phyloP scores from a whole-genome alignment of 2,329 filamentous ascomycete genomes.

The Ciborinia camelliae region DNA sequence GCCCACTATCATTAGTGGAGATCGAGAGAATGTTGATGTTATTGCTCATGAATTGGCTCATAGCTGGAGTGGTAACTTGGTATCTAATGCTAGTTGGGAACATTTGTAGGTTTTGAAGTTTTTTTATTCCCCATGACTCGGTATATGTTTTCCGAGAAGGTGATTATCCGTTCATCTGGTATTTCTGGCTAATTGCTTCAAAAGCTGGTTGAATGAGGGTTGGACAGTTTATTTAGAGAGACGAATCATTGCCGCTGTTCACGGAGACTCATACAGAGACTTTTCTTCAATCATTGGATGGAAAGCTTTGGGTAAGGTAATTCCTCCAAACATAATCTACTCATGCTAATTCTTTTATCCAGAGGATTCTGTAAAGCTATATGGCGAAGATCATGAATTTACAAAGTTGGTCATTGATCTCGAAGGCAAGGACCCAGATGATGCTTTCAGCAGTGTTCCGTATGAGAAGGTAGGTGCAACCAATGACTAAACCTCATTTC shows the following conservation, averaged over 20 bases:
- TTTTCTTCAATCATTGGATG: constrained; percentile 96
- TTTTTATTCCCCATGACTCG: background rate
- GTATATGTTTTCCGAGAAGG: background rate
- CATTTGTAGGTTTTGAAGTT: constrained; percentile 56
- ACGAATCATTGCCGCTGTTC: constrained; percentile 70
- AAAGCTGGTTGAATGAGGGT: constrained; percentile 68
- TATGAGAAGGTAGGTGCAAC: constrained; percentile 69
- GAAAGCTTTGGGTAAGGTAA: constrained; percentile 56
- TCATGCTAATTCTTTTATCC: background rate
- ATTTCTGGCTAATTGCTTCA: background rate
- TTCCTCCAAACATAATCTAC: background rate
- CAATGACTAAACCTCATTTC: background rate
- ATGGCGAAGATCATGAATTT: constrained; percentile 82
- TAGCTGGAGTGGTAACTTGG: constrained; percentile 86
- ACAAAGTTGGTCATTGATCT: constrained; percentile 87
- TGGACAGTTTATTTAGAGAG: constrained; percentile 97
- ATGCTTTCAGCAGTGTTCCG: constrained; percentile 87
- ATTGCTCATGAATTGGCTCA: constrained; percentile 81
- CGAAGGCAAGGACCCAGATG: constrained; percentile 88
- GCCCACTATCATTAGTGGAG: constrained; percentile 87
- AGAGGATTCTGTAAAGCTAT: constrained; percentile 75
- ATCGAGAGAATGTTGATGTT: constrained; percentile 89
- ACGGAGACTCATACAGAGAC: constrained; percentile 82
- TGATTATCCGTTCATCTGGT: background rate
- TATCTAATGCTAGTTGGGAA: constrained; percentile 76